Evolutionary conservation across 1,284 basidiomycete species (phyloP), one percentile per base, ranked within the genome.

Genomic region (Heliocybe sulcata): DNA sequence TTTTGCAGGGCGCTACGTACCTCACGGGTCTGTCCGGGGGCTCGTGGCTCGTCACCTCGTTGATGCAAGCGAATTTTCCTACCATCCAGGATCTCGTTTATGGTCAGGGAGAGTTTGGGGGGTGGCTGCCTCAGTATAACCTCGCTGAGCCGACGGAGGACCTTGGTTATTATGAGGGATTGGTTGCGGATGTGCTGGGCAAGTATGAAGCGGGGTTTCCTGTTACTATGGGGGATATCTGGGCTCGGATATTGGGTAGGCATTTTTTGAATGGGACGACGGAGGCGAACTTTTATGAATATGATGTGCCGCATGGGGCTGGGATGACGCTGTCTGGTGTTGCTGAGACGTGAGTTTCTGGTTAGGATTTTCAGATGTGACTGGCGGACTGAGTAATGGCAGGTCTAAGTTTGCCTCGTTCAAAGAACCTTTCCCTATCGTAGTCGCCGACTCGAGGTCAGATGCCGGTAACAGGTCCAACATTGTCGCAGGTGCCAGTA

Each of bases 211-310:
- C 69, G 20, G 75, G 76, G 57, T 67, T 85, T 82, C 83, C 57
- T 59, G 82, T 71, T 11, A 35, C 38, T 9, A 56, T 84, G 31
- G 80, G 80, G 0, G 84, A 87, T 61, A 68, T 80, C 2, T 85
- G 81, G 82, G 70, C 79, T 0, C 77, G 84, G 2, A 78, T 81
- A 70, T 74, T 85, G 47, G 78, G 82, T 1, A 85, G 82, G 59
- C 83, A 87, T 64, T 87, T 86, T 61, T 67, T 86, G 54, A 85
- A 83, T 60, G 76, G 80, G 59, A 87, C 84, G 0, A 70, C 71
- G 12, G 68, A 74, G n/a, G 51, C 56, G 4, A 83, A 86, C 59
- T 81, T 85, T 60, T 83, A 82, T 65, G 79, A 76, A 0, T 83
- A 84, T 54, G 65, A 76, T 33, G 72, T 77, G 4, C 74, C 74